Conservation (phyloP, 306 rosid genomes). For the Sechiopsis laciniata region DNA sequence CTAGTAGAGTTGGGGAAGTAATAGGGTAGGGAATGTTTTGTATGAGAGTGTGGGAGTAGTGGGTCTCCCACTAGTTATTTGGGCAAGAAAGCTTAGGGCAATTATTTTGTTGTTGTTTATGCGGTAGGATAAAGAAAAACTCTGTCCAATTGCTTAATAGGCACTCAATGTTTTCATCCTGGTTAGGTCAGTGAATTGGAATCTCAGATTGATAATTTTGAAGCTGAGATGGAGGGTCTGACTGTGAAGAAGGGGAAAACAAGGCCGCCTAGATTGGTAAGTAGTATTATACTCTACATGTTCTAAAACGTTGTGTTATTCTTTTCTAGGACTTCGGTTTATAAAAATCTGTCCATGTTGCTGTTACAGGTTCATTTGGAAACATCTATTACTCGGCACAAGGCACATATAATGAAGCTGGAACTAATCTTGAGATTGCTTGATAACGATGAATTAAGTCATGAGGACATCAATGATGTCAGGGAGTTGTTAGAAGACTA, state of each 20-base stretch:
- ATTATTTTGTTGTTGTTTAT: not conserved
- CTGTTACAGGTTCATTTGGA: constrained; percentile 67
- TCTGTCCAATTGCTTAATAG: constrained; percentile 9
- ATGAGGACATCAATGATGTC: constrained; percentile 93
- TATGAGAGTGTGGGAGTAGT: not conserved
- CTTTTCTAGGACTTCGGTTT: constrained; percentile 15
- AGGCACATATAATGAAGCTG: constrained; percentile 94
- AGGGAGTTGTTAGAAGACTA: constrained; percentile 91
- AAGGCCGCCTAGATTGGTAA: constrained; percentile 91
- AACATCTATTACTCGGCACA: constrained; percentile 87
- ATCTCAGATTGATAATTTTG: constrained; percentile 88
- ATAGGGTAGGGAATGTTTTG: not conserved
- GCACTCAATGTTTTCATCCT: constrained; percentile 19
- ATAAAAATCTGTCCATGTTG: not conserved
- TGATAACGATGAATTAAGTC: constrained; percentile 93
- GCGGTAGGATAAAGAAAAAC: not conserved
- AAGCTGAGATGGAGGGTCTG: constrained; percentile 94
- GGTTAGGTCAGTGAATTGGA: constrained; percentile 86
- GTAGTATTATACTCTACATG: constrained; percentile 26
- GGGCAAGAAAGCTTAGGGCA: constrained; percentile 1
- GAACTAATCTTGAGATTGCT: constrained; percentile 82
- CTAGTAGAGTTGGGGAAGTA: not conserved
- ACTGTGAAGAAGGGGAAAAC: constrained; percentile 83
- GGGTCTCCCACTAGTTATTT: constrained; percentile 4
- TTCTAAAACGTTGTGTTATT: constrained; percentile 25